Evolutionary conservation across 2,329 filamentous ascomycete species (phyloP).

Genomic region (Stagonosporopsis rhizophila): DNA sequence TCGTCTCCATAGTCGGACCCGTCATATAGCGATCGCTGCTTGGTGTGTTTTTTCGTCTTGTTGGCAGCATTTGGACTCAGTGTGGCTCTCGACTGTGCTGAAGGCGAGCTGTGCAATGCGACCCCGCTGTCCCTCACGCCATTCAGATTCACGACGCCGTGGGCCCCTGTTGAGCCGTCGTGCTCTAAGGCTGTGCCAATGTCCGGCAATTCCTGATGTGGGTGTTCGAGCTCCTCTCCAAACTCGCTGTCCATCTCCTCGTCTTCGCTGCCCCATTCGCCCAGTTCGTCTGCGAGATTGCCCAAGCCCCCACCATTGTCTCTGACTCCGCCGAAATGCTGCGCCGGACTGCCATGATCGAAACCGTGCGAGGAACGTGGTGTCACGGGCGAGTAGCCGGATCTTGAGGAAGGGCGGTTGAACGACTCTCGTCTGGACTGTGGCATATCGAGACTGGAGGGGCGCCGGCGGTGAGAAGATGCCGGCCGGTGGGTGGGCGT

Average conservation of each 20-base stretch:
- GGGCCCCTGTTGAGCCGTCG: slow-evolving; percentile 39
- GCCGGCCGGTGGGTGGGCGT: slow-evolving; percentile 49
- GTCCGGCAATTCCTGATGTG: slow-evolving; percentile 29
- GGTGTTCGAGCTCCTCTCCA: slow-evolving; percentile 42
- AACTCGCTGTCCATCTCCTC: slow-evolving; percentile 58
- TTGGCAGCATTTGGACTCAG: slow-evolving; percentile 49
- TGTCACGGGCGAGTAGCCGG: slow-evolving; percentile 54
- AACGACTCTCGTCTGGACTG: slow-evolving; percentile 45
- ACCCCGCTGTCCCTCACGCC: slow-evolving; percentile 56
- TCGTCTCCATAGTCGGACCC: slow-evolving; percentile 78
- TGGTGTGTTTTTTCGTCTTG: slow-evolving; percentile 47
- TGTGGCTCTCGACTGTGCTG: slow-evolving; percentile 41
- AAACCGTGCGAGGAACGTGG: slow-evolving; percentile 51
- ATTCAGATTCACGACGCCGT: slow-evolving; percentile 32
- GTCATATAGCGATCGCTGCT: slow-evolving; percentile 65
- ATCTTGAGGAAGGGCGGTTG: slow-evolving; percentile 50
- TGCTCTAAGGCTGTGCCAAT: slow-evolving; percentile 47
- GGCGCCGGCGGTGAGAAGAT: slow-evolving; percentile 49
- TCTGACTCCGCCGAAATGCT: slow-evolving; percentile 45
- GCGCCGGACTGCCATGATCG: slow-evolving; percentile 49
- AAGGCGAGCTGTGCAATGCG: slow-evolving; percentile 52
- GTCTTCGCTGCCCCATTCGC: slow-evolving; percentile 67
- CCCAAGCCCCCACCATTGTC: slow-evolving; percentile 67
- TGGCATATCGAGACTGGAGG: slow-evolving; percentile 53
- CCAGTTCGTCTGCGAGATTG: slow-evolving; percentile 82